These are phyloP conservation scores for Tolypocladium ovalisporum DNA, from an alignment of 2,329 filamentous ascomycete species.

Conservation along the genomic window DNA sequence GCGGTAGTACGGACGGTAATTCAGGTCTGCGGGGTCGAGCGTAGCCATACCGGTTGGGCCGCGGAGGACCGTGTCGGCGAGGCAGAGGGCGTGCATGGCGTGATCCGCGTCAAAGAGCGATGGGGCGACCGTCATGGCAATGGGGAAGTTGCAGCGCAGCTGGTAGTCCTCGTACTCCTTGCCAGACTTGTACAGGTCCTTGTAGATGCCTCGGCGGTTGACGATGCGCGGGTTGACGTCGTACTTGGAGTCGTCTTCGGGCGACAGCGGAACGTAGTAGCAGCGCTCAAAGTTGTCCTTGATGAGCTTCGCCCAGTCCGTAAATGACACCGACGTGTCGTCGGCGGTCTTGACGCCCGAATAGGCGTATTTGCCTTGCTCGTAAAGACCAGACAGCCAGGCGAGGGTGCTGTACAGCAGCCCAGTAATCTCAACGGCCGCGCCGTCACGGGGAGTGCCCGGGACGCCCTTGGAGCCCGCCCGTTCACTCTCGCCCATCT, in stretches of 20 bases:
- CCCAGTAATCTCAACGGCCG: constrained; percentile 89
- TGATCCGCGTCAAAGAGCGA: constrained; percentile 72
- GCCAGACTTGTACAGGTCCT: constrained; percentile 85
- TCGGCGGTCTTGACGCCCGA: constrained; percentile 58
- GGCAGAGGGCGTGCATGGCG: constrained; percentile 66
- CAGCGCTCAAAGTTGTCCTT: constrained; percentile 82
- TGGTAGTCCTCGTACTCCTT: constrained; percentile 99
- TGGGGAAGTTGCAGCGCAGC: constrained; percentile 84
- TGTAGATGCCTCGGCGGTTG: constrained; percentile 94
- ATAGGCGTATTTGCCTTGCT: constrained; percentile 61
- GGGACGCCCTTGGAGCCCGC: constrained; percentile 89
- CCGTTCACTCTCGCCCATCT: constrained; percentile 96
- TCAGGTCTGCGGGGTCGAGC: constrained; percentile 80
- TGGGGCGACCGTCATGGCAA: constrained; percentile 89
- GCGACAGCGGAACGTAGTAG: constrained; percentile 70
- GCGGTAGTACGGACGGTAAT: constrained; percentile 90
- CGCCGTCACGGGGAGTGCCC: constrained; percentile 92
- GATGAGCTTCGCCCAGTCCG: constrained; percentile 70
- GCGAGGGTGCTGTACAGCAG: constrained; percentile 79
- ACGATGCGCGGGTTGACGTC: constrained; percentile 70
- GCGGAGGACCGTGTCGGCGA: constrained; percentile 69
- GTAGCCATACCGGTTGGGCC: constrained; percentile 94
- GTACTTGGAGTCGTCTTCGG: constrained; percentile 62
- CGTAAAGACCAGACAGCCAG: constrained; percentile 63
- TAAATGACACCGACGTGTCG: constrained; percentile 53